Percentiles rank a stretch among this genome's conserved stretches.
These are phyloP conservation scores for Sporothrix sp. DNA, from an alignment of 2,329 filamentous ascomycete species.

Conservation along the genomic window DNA sequence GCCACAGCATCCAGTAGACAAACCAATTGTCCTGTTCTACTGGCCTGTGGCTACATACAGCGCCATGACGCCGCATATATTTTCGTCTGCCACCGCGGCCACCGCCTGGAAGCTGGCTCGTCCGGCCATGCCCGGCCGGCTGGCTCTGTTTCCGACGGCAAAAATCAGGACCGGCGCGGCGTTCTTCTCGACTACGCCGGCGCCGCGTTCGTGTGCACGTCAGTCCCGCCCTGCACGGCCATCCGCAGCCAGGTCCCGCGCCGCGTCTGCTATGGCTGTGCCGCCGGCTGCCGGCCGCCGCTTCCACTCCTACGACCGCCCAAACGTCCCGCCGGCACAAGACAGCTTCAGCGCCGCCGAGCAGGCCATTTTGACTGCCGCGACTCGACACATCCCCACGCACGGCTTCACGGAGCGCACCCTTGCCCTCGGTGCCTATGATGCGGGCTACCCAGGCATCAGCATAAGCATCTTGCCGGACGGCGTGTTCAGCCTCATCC, in stretches of 20 bases:
- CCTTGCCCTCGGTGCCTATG: conserved; percentile 67
- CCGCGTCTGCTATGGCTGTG: conserved; percentile 1
- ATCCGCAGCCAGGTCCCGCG: background rate
- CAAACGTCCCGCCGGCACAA: conserved; percentile 52
- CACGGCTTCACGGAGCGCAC: conserved; percentile 73
- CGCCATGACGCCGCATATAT: no score
- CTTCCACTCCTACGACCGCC: conserved; percentile 70
- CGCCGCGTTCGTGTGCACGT: no score
- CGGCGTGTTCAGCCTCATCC: conserved; percentile 72
- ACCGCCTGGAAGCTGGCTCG: conserved; percentile 1
- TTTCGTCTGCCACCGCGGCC: background rate
- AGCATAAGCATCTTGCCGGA: conserved; percentile 73
- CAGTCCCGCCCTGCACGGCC: no score
- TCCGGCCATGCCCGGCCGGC: background rate
- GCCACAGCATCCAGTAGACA: no score
- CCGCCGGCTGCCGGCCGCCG: conserved; percentile 21
- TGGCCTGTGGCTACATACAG: no score
- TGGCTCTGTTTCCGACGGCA: background rate
- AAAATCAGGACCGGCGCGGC: background rate
- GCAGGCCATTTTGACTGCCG: conserved; percentile 68
- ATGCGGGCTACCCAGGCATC: conserved; percentile 78
- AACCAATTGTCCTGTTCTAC: no score
- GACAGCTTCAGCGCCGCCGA: conserved; percentile 59
- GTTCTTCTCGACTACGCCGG: background rate
- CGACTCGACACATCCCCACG: conserved; percentile 65